phyloP scores from a whole-genome alignment of 805 yeast genomes.

The Zygoascus bituminiphila region DNA sequence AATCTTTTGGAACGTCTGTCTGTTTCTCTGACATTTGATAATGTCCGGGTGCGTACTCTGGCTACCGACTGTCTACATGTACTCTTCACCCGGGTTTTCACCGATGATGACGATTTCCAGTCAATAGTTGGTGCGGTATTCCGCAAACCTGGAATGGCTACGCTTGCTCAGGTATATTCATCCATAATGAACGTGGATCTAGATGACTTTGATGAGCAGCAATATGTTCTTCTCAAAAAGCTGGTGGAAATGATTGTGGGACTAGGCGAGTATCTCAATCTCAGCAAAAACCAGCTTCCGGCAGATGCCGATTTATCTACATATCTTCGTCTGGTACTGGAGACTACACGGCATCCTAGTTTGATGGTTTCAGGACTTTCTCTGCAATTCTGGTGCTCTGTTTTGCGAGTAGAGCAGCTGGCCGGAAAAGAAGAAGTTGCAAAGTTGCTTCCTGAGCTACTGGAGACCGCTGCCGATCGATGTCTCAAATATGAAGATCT shows the following conservation, averaged over 20 bases:
- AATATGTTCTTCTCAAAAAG: conserved; percentile 77
- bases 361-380: conserved; percentile 86
- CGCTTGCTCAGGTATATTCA: conserved; percentile 58
- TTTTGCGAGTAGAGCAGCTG: conserved; percentile 72
- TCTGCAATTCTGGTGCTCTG: conserved; percentile 88
- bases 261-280: conserved; percentile 66
- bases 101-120: conserved; percentile 58
- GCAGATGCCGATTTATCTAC: conserved; percentile 53
- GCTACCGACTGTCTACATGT: conserved; percentile 90
- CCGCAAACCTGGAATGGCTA: conserved; percentile 59
- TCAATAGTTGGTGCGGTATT: conserved; percentile 74
- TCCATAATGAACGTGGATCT: conserved; percentile 39
- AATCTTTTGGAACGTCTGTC: conserved; percentile 60
- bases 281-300: conserved; percentile 35
- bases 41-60: conserved; percentile 63
- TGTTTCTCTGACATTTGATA: conserved; percentile 38
- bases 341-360: conserved; percentile 77
- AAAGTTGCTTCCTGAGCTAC: conserved; percentile 52
- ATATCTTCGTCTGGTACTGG: conserved; percentile 66
- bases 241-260: conserved; percentile 90
- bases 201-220: conserved; percentile 65
- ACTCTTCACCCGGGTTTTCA: conserved; percentile 71
- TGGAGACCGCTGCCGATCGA: conserved; percentile 71
- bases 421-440: conserved; percentile 33
- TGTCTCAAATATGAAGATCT: conserved; percentile 64